A percentile compares a stretch with the other conserved stretches of the same genome.
These are phyloP conservation scores for Wickerhamiella occidentalis DNA, from an alignment of 805 yeast genomes.

Conservation along the genomic window DNA sequence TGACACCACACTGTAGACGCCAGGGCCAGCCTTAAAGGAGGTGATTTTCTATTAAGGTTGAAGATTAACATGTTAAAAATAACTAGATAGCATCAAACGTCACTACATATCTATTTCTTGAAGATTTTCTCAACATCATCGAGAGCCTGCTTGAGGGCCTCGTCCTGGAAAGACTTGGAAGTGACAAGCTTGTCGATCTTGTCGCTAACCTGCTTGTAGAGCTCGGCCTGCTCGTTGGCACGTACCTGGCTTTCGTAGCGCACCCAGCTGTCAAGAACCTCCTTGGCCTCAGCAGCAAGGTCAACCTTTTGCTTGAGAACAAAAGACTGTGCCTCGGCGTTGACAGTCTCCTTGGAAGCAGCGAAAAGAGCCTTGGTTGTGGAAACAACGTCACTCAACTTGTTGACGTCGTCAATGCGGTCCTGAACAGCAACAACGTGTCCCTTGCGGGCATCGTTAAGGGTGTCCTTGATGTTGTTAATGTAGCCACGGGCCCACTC, in stretches of 20 bases:
- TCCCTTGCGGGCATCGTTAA: conserved; percentile 77
- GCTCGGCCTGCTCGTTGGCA: conserved; percentile 89
- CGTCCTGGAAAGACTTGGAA: conserved; percentile 88
- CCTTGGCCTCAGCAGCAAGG: conserved; percentile 79
- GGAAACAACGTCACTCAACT: conserved; percentile 81
- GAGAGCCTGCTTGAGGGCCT: conserved; percentile 79
- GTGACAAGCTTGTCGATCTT: conserved; percentile 76
- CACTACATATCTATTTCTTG: conserved; percentile 15
- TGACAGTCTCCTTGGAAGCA: conserved; percentile 91
- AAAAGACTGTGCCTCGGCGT: conserved; percentile 87
- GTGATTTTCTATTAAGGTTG: no score
- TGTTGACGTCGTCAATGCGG: conserved; percentile 78
- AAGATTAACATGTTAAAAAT: neutral
- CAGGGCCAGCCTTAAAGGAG: no score
- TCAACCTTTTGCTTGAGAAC: conserved; percentile 86
- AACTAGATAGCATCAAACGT: conserved; percentile 2
- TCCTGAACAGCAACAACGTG: conserved; percentile 88
- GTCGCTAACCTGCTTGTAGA: conserved; percentile 71
- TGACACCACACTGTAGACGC: conserved; percentile 4
- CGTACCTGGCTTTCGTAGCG: conserved; percentile 95
- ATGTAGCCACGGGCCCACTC: conserved; percentile 86
- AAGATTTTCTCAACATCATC: conserved; percentile 84
- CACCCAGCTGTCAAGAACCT: conserved; percentile 97
- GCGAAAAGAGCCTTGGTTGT: conserved; percentile 88
- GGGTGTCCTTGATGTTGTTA: conserved; percentile 64